phyloP scores from a whole-genome alignment of 2,329 filamentous ascomycete genomes.

The Colletotrichum chlorophyti region DNA sequence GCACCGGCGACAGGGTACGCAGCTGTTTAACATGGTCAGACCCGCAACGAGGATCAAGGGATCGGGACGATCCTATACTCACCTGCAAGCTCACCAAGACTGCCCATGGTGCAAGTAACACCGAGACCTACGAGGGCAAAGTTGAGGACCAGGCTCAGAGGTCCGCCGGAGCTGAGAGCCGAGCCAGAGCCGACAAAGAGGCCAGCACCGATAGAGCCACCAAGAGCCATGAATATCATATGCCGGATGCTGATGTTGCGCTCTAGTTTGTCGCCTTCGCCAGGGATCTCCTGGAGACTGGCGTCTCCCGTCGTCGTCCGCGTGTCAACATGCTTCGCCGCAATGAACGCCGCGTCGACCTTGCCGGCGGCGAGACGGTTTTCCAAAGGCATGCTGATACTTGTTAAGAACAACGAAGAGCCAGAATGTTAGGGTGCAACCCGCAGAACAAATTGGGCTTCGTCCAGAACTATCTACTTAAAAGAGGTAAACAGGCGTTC shows the following conservation, averaged over 20 bases:
- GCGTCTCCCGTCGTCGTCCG: neutral
- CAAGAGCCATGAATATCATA: slow-evolving; percentile 43
- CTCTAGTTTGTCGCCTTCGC: slow-evolving; percentile 29
- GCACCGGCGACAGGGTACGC: slow-evolving; percentile 43
- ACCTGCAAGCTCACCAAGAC: slow-evolving; percentile 39
- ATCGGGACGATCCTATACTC: slow-evolving; percentile 30
- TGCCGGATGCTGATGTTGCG: slow-evolving; percentile 41
- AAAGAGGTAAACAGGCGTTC: too few relatives aligned
- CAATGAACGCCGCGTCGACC: too few relatives aligned
- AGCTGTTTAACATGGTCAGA: slow-evolving; percentile 28
- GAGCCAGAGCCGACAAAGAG: slow-evolving; percentile 41
- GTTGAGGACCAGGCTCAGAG: slow-evolving; percentile 38
- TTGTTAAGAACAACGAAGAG: too few relatives aligned
- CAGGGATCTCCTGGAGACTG: neutral
- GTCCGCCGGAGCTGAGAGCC: slow-evolving; percentile 39
- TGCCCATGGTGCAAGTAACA: slow-evolving; percentile 39
- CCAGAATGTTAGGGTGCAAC: too few relatives aligned
- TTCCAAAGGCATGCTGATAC: too few relatives aligned
- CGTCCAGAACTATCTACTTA: too few relatives aligned
- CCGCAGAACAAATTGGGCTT: too few relatives aligned
- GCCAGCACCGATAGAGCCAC: slow-evolving; percentile 44
- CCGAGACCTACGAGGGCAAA: slow-evolving; percentile 40
- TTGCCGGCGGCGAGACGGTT: too few relatives aligned
- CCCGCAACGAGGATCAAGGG: neutral
- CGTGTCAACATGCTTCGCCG: neutral